Conservation (phyloP, 805 yeast species). For the Martiniozyma abietophila region DNA sequence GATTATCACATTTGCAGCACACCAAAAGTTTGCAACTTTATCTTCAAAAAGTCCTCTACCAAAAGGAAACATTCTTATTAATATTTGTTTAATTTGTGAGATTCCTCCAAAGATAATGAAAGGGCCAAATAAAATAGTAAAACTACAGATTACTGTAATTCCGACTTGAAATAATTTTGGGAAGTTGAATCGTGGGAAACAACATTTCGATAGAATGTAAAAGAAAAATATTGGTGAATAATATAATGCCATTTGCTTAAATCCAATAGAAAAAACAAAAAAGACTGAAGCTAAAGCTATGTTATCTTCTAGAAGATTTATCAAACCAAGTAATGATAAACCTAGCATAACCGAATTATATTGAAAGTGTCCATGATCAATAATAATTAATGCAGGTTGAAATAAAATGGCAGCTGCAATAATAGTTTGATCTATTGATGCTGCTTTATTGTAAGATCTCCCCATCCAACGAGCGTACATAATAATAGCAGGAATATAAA, state of each 20-base stretch:
- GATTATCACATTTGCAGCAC: constrained; percentile 73
- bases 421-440: constrained; percentile 67
- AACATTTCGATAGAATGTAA: constrained; percentile 54
- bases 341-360: constrained; percentile 94
- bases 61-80: constrained; percentile 78
- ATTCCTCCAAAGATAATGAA: constrained; percentile 40
- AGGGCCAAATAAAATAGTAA: constrained; percentile 48
- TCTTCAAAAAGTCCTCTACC: constrained; percentile 93
- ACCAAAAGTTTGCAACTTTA: constrained; percentile 97
- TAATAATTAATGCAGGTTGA: constrained; percentile 73
- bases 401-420: constrained; percentile 71
- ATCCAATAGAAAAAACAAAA: constrained; percentile 69
- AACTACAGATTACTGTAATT: constrained; percentile 48
- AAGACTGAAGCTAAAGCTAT: constrained; percentile 61
- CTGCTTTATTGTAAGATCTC: constrained; percentile 34
- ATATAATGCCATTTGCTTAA: constrained; percentile 93
- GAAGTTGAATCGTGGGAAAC: constrained; percentile 36
- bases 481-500: constrained; percentile 75
- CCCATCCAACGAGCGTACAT: constrained; percentile 67
- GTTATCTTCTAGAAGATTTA: constrained; percentile 54
- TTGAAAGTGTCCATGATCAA: constrained; percentile 98
- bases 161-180: constrained; percentile 54
- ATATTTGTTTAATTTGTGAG: constrained; percentile 44
- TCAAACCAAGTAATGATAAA: constrained; percentile 57
- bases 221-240: constrained; percentile 85